Percentiles rank a stretch among this genome's conserved stretches.
Evolutionary conservation across 2,329 filamentous ascomycete genomes (phyloP).

Genomic region (Penicillium vulpinum): DNA sequence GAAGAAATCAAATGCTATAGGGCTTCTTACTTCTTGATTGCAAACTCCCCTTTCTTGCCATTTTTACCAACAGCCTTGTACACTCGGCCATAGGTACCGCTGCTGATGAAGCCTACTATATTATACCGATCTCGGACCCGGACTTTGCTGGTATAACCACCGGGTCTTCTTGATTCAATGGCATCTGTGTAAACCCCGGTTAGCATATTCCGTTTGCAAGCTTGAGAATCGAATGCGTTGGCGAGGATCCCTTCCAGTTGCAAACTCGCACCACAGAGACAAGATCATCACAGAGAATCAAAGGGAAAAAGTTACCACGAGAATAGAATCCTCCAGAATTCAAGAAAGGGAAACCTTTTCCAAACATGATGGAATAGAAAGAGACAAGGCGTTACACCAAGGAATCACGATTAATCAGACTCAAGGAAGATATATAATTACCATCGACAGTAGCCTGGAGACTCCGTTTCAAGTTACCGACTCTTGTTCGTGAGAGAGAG

Average conservation of each 20-base stretch:
- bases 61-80: slow-evolving; percentile 87
- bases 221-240: slow-evolving; percentile 9
- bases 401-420: slow-evolving; percentile 12
- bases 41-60: slow-evolving; percentile 77
- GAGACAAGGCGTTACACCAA: not conserved
- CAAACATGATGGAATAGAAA: slow-evolving; percentile 37
- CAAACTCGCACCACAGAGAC: not conserved
- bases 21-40: slow-evolving; percentile 85
- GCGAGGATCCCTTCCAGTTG: slow-evolving; percentile 14
- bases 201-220: slow-evolving; percentile 18
- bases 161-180: slow-evolving; percentile 43
- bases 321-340: slow-evolving; percentile 43
- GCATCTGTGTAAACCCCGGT: slow-evolving; percentile 33
- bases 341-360: slow-evolving; percentile 41
- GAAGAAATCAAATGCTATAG: not conserved
- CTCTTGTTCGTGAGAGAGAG: slow-evolving; percentile 40
- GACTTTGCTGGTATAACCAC: slow-evolving; percentile 68
- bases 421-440: slow-evolving; percentile 35
- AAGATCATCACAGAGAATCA: slow-evolving; percentile 6
- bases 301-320: slow-evolving; percentile 39
- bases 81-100: slow-evolving; percentile 94
- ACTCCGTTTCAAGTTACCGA: slow-evolving; percentile 43
- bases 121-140: slow-evolving; percentile 91
- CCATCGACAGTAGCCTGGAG: slow-evolving; percentile 49
- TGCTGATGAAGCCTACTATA: slow-evolving; percentile 97